Conservation (phyloP, 2,329 filamentous ascomycete genomes). For the Thielaviopsis populi region DNA sequence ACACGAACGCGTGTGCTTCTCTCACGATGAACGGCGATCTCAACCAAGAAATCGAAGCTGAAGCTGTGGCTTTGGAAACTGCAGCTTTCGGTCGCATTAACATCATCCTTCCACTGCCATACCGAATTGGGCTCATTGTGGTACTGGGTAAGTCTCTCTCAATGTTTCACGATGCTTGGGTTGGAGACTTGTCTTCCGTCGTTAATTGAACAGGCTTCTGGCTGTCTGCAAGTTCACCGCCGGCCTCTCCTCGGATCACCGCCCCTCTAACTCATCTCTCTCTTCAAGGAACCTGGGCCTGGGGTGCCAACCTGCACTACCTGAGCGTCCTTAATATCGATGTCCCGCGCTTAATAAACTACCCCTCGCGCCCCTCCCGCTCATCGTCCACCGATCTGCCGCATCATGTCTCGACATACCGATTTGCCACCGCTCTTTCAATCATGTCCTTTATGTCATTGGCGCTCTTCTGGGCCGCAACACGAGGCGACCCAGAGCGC, state of each 20-base stretch:
- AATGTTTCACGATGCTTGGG: not conserved
- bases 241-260: not conserved
- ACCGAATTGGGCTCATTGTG: constrained; percentile 71
- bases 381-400: constrained; percentile 52
- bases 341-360: constrained; percentile 72
- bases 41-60: constrained; percentile 16
- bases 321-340: constrained; percentile 70
- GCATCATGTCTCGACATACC: constrained; percentile 73
- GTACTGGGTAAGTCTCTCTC: constrained; percentile 53
- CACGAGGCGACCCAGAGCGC: constrained; percentile 50
- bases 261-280: not conserved
- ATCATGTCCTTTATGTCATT: constrained; percentile 57
- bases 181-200: not conserved
- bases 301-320: constrained; percentile 83
- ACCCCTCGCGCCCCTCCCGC: constrained; percentile 63
- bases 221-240: not conserved
- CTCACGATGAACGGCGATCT: constrained; percentile 10
- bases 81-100: constrained; percentile 16
- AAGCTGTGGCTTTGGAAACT: constrained; percentile 14
- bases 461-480: constrained; percentile 68
- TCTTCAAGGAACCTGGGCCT: constrained; percentile 72
- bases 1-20: not conserved
- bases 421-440: constrained; percentile 64
- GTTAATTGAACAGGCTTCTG: not conserved
- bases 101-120: constrained; percentile 57